These are phyloP conservation scores for Botrytis squamosa DNA, from an alignment of 2,329 filamentous ascomycete genomes.

Conservation along the genomic window DNA sequence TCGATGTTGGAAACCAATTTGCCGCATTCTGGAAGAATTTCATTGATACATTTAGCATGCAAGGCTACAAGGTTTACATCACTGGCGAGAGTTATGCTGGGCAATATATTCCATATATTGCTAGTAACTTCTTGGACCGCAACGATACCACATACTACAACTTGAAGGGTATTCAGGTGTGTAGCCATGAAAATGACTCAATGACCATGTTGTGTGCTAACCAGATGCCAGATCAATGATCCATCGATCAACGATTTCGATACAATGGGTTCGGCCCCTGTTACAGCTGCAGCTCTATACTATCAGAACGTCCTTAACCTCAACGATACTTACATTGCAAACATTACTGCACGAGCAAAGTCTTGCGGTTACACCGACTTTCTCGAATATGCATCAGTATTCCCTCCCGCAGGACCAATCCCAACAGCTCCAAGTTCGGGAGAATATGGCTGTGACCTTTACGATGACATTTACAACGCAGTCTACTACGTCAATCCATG, in stretches of 20 bases:
- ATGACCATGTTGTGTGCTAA: neutral
- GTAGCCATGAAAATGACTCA: neutral
- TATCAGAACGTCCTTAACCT: slow-evolving; percentile 52
- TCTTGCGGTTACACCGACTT: slow-evolving; percentile 54
- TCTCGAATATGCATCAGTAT: slow-evolving; percentile 50
- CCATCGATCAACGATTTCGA: slow-evolving; percentile 48
- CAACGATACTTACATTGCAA: slow-evolving; percentile 50
- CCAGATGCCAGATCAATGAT: slow-evolving; percentile 51
- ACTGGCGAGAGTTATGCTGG: slow-evolving; percentile 63
- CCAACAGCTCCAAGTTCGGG: slow-evolving; percentile 40
- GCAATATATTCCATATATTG: slow-evolving; percentile 46
- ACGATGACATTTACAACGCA: slow-evolving; percentile 48
- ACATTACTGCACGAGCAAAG: slow-evolving; percentile 46
- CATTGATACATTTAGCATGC: slow-evolving; percentile 54
- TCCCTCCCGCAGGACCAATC: slow-evolving; percentile 55
- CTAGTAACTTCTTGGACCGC: slow-evolving; percentile 49
- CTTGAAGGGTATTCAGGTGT: slow-evolving; percentile 52
- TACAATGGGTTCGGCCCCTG: slow-evolving; percentile 35
- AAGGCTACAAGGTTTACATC: slow-evolving; percentile 60
- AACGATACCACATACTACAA: slow-evolving; percentile 58
- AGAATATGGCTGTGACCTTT: slow-evolving; percentile 31
- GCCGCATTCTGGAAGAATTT: slow-evolving; percentile 64
- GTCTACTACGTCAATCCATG: slow-evolving; percentile 55
- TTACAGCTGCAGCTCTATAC: slow-evolving; percentile 51
- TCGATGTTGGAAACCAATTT: slow-evolving; percentile 55